Evolutionary conservation across 495 filamentous ascomycete genomes (phyloP).

Genomic region (Neurospora intermedia): DNA sequence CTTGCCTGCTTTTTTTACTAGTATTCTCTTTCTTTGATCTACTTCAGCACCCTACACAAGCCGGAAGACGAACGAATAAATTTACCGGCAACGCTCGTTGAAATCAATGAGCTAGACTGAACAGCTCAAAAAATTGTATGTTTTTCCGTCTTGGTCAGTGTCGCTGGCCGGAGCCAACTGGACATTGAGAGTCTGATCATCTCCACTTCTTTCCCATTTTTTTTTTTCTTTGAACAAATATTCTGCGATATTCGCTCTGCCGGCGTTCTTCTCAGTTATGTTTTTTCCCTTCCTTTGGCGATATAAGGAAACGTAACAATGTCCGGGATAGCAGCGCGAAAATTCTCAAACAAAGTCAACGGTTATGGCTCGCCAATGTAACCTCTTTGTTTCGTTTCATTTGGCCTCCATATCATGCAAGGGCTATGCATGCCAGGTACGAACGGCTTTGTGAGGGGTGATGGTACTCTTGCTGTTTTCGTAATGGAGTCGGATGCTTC

Average conservation of each 20-base stretch:
- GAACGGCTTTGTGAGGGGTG: not conserved
- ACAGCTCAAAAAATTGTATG: not conserved
- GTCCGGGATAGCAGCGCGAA: not conserved
- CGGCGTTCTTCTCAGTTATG: not conserved
- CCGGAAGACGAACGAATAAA: not conserved
- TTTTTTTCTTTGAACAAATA: not conserved
- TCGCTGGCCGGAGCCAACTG: not conserved
- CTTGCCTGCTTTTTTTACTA: not conserved
- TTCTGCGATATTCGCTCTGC: not conserved
- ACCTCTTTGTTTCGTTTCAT: not conserved
- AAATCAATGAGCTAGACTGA: not conserved
- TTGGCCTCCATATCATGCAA: not conserved
- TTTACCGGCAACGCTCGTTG: not conserved
- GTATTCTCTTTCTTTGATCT: not conserved
- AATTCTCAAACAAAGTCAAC: not conserved
- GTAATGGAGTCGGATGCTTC: not conserved
- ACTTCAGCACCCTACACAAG: not conserved
- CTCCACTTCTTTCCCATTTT: not conserved
- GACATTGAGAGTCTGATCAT: not conserved
- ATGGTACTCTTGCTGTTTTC: not conserved
- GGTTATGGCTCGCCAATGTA: not conserved
- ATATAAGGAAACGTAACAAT: not conserved
- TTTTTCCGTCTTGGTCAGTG: not conserved
- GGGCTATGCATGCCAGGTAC: not conserved
- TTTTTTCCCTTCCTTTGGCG: not conserved